Base-by-base conservation (phyloP, 2,329 filamentous ascomycete species). In the Trichoderma breve region DNA sequence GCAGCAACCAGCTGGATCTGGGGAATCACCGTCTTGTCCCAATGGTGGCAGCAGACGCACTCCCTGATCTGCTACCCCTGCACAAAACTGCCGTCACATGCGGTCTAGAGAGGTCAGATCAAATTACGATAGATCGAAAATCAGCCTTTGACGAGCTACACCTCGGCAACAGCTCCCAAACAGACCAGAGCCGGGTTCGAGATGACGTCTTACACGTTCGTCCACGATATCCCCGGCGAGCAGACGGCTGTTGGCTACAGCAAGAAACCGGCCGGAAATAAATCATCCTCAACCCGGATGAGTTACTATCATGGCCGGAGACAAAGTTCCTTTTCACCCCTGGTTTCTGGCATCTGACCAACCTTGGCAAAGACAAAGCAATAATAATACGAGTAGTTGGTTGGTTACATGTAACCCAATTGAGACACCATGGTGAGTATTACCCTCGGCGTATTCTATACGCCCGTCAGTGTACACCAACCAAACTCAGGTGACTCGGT, bases 351-450 rank as follows among this genome's bases (percentile, higher is more conserved):
- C 64, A 67, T 58, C 18, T 67, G 34, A 58, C 36, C 9, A 57
- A 2, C 51, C n/a, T 47, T 21, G 26, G 55, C 43, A 21, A 51
- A n/a, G 21, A 24, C 55, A 51, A 69, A 43, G n/a, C 66, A 61
- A 69, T 30, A 61, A 69, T 30, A 47, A 34, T 18, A 36, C 34
- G 34, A 15, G 6, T 36, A 51, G 36, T 7, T 61, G 12, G 39
- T 61, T 61, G 66, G 66, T 30, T 69, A 21, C 66, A 69, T 60
- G 66, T 51, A 69, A 69, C 55, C 66, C 55, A 34, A 30, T 18
- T 39, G 34, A 69, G 53, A 43, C 66, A 65, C 34, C 30, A 43
- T 43, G 21, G 26, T 6, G 53, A 67, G 64, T 28, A 43, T 57
- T 39, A 39, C 51, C 51, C 30, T 43, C 64, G 15, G 55, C 32